These are phyloP conservation scores for Amanita phalloides DNA, from an alignment of 768 basidiomycete genomes.

Conservation along the genomic window DNA sequence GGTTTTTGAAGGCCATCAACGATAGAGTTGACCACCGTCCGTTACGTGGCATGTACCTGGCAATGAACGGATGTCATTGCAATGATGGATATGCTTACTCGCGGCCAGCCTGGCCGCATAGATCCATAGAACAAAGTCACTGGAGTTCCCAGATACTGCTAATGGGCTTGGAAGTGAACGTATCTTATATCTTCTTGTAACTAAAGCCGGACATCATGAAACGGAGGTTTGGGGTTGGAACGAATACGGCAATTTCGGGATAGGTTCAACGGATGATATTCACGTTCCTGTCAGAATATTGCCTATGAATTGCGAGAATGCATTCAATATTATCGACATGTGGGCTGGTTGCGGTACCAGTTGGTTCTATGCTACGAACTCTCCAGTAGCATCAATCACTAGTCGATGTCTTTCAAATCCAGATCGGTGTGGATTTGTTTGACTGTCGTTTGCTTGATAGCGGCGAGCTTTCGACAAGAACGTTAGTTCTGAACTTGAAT, in stretches of 20 bases:
- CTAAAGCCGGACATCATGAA: background rate
- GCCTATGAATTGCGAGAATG: constrained; percentile 19
- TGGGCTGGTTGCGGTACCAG: constrained; percentile 39
- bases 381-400: background rate
- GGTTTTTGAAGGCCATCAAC: constrained; percentile 36
- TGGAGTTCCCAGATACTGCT: constrained; percentile 10
- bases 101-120: constrained; percentile 56
- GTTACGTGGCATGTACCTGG: constrained; percentile 58
- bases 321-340: constrained; percentile 14
- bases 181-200: constrained; percentile 36
- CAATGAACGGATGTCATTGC: constrained; percentile 56
- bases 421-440: constrained; percentile 67
- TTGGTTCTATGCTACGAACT: constrained; percentile 25
- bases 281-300: constrained; percentile 41
- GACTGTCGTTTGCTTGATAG: constrained; percentile 57
- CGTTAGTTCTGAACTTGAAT: constrained; percentile 3
- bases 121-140: constrained; percentile 10
- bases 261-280: constrained; percentile 48
- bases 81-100: constrained; percentile 19
- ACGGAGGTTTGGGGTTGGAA: constrained; percentile 86
- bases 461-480: constrained; percentile 47
- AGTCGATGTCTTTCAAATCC: constrained; percentile 48
- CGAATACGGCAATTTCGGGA: constrained; percentile 90
- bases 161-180: constrained; percentile 67
- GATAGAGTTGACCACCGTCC: constrained; percentile 17